These are phyloP conservation scores for Chloroidium sp. DNA, from an alignment of 163 green algal genomes.

Conservation along the genomic window DNA sequence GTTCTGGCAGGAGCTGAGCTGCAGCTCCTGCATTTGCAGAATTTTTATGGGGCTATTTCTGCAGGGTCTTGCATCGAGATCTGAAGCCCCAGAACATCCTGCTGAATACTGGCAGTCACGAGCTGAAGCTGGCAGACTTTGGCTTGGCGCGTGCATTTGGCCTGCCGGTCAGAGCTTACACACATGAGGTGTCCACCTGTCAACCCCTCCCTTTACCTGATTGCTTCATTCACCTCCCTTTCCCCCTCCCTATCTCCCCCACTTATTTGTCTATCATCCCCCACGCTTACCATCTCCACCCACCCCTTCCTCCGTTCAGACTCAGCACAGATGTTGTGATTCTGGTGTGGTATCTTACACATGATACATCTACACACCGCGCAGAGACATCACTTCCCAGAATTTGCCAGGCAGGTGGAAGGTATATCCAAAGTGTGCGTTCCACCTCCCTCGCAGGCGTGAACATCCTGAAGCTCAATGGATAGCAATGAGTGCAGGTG, in stretches of 20 bases:
- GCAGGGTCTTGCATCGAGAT: slow-evolving; percentile 88
- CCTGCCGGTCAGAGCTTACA: slow-evolving; percentile 89
- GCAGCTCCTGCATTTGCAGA: background rate
- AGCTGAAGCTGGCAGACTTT: slow-evolving; percentile 96
- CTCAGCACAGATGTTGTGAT: no score
- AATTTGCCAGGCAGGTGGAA: no score
- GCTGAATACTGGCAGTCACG: slow-evolving; percentile 71
- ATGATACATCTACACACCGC: no score
- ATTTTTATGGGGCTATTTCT: background rate
- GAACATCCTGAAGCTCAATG: background rate
- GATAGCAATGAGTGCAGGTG: slow-evolving; percentile 46
- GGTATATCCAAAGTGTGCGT: background rate
- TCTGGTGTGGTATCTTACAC: no score
- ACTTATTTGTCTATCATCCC: no score
- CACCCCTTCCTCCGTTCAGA: no score
- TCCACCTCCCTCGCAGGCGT: background rate
- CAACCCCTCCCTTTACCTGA: no score
- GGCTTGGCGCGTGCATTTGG: slow-evolving; percentile 88
- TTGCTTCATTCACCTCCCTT: no score
- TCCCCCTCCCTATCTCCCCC: no score
- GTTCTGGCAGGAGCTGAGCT: no score
- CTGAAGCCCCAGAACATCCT: slow-evolving; percentile 98
- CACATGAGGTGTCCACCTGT: slow-evolving; percentile 73
- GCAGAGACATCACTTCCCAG: no score
- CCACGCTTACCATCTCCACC: no score